Percentiles rank a stretch among this genome's conserved stretches.
Evolutionary conservation across 2,329 filamentous ascomycete species (phyloP).

Genomic region (Aspergillus sp.): DNA sequence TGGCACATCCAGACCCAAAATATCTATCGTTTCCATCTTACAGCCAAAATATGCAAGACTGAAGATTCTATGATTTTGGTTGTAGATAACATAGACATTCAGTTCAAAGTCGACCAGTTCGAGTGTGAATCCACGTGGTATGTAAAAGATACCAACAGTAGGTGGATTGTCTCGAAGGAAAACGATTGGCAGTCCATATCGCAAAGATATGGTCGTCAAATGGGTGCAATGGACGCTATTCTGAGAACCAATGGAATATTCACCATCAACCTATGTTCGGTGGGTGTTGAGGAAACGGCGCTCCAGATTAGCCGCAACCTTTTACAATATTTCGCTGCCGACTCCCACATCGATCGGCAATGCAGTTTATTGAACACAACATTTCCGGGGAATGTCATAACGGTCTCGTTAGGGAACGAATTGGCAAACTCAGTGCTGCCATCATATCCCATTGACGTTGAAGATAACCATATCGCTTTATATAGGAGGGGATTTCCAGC

Average conservation of each 20-base stretch:
- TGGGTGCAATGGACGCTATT: conserved; percentile 55
- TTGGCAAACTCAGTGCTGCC: conserved; percentile 17
- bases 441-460: conserved; percentile 29
- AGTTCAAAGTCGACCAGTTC: conserved; percentile 16
- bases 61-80: conserved; percentile 16
- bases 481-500: background rate
- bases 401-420: conserved; percentile 24
- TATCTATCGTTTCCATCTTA: conserved; percentile 42
- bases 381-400: conserved; percentile 48
- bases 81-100: conserved; percentile 16
- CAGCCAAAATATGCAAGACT: conserved; percentile 2
- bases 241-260: conserved; percentile 50
- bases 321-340: conserved; percentile 58
- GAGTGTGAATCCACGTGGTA: conserved; percentile 23
- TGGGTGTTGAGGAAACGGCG: conserved; percentile 39
- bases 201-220: conserved; percentile 48
- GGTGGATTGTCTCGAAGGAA: conserved; percentile 23
- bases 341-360: conserved; percentile 42
- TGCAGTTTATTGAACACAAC: conserved; percentile 13
- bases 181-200: conserved; percentile 26
- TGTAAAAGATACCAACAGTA: conserved; percentile 17
- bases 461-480: conserved; percentile 13
- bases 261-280: conserved; percentile 34
- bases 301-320: conserved; percentile 59
- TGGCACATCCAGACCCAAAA: conserved; percentile 47